Evolutionary conservation across 768 basidiomycete species (phyloP).

Genomic region (Termitomyces sp.): DNA sequence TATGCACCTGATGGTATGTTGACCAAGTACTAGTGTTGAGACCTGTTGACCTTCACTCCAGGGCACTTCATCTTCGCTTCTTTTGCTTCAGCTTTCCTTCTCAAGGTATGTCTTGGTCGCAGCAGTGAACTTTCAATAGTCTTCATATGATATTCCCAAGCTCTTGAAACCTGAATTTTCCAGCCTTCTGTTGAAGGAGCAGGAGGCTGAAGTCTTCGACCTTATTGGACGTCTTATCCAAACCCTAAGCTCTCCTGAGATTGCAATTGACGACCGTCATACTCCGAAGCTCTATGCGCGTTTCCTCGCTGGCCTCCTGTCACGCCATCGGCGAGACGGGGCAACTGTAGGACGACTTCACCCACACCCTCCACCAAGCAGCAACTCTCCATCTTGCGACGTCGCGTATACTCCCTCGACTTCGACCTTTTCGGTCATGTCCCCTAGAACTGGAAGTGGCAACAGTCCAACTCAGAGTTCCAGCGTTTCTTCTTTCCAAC

Average conservation of each 20-base stretch:
- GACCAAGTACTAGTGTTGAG: background rate
- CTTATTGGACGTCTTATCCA: slow-evolving; percentile 69
- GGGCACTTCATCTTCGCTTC: slow-evolving; percentile 76
- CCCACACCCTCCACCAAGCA: slow-evolving; percentile 40
- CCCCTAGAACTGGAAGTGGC: slow-evolving; percentile 15
- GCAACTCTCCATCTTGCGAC: slow-evolving; percentile 15
- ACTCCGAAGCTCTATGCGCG: slow-evolving; percentile 77
- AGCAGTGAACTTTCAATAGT: background rate
- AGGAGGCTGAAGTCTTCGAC: slow-evolving; percentile 67
- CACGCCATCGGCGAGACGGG: slow-evolving; percentile 64
- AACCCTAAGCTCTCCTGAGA: slow-evolving; percentile 61
- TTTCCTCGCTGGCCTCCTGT: slow-evolving; percentile 69
- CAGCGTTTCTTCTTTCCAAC: slow-evolving; percentile 11
- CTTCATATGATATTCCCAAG: slow-evolving; percentile 24
- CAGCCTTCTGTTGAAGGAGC: slow-evolving; percentile 51
- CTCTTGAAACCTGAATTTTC: slow-evolving; percentile 71
- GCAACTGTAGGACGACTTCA: slow-evolving; percentile 52
- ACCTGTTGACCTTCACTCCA: slow-evolving; percentile 14
- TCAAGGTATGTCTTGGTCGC: slow-evolving; percentile 47
- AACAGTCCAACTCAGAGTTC: slow-evolving; percentile 16
- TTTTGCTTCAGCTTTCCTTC: slow-evolving; percentile 78
- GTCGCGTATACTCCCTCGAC: slow-evolving; percentile 17
- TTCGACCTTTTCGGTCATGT: slow-evolving; percentile 22
- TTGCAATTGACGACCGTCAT: slow-evolving; percentile 78
- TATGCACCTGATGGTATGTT: slow-evolving; percentile 69